Evolutionary conservation across 345 rosid species (phyloP).

Genomic region (Populus deltoides): DNA sequence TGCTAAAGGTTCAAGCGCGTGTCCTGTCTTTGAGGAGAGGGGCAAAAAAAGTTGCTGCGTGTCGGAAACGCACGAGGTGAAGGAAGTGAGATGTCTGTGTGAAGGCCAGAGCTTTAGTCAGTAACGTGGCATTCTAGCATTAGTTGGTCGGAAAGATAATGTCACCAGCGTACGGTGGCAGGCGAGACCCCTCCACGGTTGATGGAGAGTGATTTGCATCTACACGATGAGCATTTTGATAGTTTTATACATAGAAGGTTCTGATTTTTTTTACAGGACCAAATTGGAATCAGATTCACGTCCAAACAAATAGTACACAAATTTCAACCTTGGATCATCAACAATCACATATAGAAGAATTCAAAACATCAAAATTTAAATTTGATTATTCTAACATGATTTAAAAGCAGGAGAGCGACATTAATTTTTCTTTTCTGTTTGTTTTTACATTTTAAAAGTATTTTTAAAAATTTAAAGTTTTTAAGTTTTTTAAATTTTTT

Average conservation of each 20-base stretch:
- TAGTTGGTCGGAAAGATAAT: constrained; percentile 9
- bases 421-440: no score
- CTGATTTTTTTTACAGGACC: no score
- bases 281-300: no score
- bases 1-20: neutral
- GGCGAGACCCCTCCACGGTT: neutral
- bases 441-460: no score
- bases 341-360: neutral
- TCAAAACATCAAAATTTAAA: neutral
- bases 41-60: neutral
- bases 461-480: no score
- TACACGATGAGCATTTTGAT: neutral
- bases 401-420: neutral
- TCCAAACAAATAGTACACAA: no score
- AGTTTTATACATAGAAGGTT: neutral
- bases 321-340: no score
- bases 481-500: no score
- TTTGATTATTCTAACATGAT: neutral
- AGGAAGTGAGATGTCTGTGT: neutral
- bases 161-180: neutral
- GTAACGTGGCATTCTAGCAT: constrained; percentile 10
- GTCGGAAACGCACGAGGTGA: neutral
- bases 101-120: neutral
- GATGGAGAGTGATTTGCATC: no score
- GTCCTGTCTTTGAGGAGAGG: no score